phyloP scores from a whole-genome alignment of 2,329 filamentous ascomycete species.

The Phaeosphaeria sp. region DNA sequence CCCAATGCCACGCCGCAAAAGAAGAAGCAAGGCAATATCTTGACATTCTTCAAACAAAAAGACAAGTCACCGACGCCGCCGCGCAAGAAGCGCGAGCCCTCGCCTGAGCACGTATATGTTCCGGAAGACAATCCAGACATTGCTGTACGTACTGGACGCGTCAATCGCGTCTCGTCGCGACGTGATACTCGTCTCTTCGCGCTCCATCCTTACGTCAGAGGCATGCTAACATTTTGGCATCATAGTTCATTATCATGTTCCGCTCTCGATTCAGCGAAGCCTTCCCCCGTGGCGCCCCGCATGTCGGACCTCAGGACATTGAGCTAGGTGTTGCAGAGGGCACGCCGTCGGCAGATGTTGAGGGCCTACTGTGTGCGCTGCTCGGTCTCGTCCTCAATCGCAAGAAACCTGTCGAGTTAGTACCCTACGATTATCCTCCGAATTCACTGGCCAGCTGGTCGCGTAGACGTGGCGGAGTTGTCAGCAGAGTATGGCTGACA shows the following conservation, averaged over 20 bases:
- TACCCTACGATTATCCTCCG: slow-evolving; percentile 32
- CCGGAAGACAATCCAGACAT: slow-evolving; percentile 91
- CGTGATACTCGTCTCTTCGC: slow-evolving; percentile 21
- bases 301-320: slow-evolving; percentile 94
- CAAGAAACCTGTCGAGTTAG: slow-evolving; percentile 98
- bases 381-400: slow-evolving; percentile 89
- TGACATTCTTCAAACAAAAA: slow-evolving; percentile 52
- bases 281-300: slow-evolving; percentile 84
- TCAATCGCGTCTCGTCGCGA: slow-evolving; percentile 47
- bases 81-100: slow-evolving; percentile 79
- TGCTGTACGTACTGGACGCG: slow-evolving; percentile 71
- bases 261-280: slow-evolving; percentile 88
- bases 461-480: slow-evolving; percentile 15
- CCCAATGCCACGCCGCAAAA: slow-evolving; percentile 34
- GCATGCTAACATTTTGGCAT: slow-evolving; percentile 40
- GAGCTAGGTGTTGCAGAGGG: slow-evolving; percentile 82
- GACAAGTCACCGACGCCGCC: slow-evolving; percentile 52
- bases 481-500: slow-evolving; percentile 36
- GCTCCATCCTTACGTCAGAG: slow-evolving; percentile 33
- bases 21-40: slow-evolving; percentile 43
- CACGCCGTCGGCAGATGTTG: slow-evolving; percentile 81
- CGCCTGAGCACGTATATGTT: slow-evolving; percentile 87
- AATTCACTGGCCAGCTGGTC: slow-evolving; percentile 22
- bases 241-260: slow-evolving; percentile 97
- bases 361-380: slow-evolving; percentile 87